Base-by-base conservation (phyloP, 495 filamentous ascomycete genomes). In the Annulohypoxylon bovei region DNA sequence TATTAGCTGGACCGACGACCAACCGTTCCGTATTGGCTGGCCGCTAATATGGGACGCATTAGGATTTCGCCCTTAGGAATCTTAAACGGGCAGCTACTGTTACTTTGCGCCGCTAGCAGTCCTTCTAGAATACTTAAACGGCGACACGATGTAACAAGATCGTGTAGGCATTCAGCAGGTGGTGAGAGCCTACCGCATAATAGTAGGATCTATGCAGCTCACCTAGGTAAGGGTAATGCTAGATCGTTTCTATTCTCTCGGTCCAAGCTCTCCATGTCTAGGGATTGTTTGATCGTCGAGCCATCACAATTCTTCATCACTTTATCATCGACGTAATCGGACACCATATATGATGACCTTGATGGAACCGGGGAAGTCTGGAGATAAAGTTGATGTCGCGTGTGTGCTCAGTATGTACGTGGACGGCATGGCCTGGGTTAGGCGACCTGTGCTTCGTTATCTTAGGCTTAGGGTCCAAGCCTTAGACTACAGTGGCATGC, bases 91-190 rank as follows among this genome's bases (percentile, higher is more conserved):
- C 27, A 60, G 50, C 20, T 58, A 37, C 27, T 25, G 46, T 16
- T 56, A 35, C 40, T 46, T 70, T 39, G n/a, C 40, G 16, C 22
- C 35, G 23, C 50, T 53, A 62, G 55, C 5, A 60, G 18, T 28
- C 32, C 35, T 67, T 67, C 69, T 59, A 67, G 69, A 71, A 67
- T n/a, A 22, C 37, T 23, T 42, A 6, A 20, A 22, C 35, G 32
- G 37, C 30, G 16, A 39, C 35, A 28, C 57, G 50, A 67, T 71
- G 68, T 71, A 65, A 65, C 62, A n/a, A 32, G 47, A 65, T 62
- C 61, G 49, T 52, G 42, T 18, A 5, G 11, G 46, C 44, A 23
- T 47, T 47, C n/a, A 50, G 22, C 46, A 25, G 12, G 12, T 50
- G 20, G 2, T 28, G 11, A 50, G 4, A 23, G 44, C 22, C 9